Evolutionary conservation across 257 asterid genomes (phyloP), one percentile per base, ranked within the genome.

Genomic region (Sherardia arvensis): DNA sequence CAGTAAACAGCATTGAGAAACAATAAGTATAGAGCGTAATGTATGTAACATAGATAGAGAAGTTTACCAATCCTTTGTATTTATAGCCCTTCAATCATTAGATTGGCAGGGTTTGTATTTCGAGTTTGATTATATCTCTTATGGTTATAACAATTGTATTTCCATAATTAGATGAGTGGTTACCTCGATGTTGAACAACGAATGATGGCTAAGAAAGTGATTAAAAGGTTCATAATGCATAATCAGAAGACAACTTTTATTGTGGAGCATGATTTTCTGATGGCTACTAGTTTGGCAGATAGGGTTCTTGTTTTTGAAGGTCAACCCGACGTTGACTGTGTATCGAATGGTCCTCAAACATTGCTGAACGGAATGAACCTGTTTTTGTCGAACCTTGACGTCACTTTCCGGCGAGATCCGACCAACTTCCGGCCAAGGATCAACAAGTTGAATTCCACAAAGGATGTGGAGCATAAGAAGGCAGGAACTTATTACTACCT

Each of bases 141-240:
- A n/a, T n/a, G n/a, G n/a, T n/a, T n/a, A n/a, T n/a, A n/a, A n/a
- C n/a, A n/a, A n/a, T n/a, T n/a, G n/a, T n/a, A n/a, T n/a, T n/a
- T n/a, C n/a, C n/a, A n/a, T n/a, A n/a, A n/a, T n/a, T n/a, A n/a
- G n/a, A n/a, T n/a, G 3, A 93, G 99, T 82, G 97, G 97, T 4
- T 93, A 93, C 78, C 96, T 93, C 11, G 99, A 93, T 74, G 90
- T 97, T 1, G 99, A 93, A 87, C 99, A 93, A 79, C 95, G 97
- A 64, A 92, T 92, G 65, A 94, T 92, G 57, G 99, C 99, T 67
- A 84, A 97, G 25, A 92, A 92, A 79, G 97, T 92, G 71, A 92
- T 92, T 48, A 92, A 92, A 87, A 85, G 99, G 67, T 92, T 92
- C 28, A 89, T 92, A 71, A 92, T 92, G 67, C 99, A 92, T 10